phyloP scores from a whole-genome alignment of 805 yeast species.

The Candida manassasensis region DNA sequence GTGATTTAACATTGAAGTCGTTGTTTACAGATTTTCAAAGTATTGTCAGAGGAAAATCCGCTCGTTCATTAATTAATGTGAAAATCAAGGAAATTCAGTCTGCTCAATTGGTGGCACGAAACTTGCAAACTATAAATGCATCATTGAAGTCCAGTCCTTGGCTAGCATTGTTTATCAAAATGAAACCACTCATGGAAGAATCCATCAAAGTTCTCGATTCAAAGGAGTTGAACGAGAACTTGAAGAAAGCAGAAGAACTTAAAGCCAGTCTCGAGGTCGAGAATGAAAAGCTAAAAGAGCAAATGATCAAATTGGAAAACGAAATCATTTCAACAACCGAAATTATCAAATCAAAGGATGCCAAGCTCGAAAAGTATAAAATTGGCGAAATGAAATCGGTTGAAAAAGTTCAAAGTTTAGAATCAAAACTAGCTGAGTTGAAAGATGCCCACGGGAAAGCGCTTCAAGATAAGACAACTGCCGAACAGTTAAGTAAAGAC shows the following conservation, averaged over 20 bases:
- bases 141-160: constrained; percentile 57
- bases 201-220: constrained; percentile 56
- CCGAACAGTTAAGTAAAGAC: constrained; percentile 1
- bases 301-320: constrained; percentile 28
- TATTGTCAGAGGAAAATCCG: constrained; percentile 55
- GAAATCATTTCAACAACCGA: constrained; percentile 24
- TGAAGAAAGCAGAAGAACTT: constrained; percentile 32
- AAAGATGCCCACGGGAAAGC: constrained; percentile 4
- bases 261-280: constrained; percentile 28
- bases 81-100: constrained; percentile 63
- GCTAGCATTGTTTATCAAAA: constrained; percentile 65
- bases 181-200: constrained; percentile 73
- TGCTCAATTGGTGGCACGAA: constrained; percentile 59
- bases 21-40: constrained; percentile 63
- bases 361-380: constrained; percentile 39
- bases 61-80: constrained; percentile 44
- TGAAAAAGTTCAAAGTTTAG: constrained; percentile 9
- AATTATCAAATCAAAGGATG: constrained; percentile 43
- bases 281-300: constrained; percentile 37
- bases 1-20: constrained; percentile 58
- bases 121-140: constrained; percentile 49
- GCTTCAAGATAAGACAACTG: constrained; percentile 1
- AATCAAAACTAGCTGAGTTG: constrained; percentile 7
- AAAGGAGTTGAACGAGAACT: constrained; percentile 48
- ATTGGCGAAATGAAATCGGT: constrained; percentile 30